A percentile compares a stretch with the other conserved stretches of the same genome.
Conservation (phyloP, 148 eudicot genomes). For the Beta vulgaris region DNA sequence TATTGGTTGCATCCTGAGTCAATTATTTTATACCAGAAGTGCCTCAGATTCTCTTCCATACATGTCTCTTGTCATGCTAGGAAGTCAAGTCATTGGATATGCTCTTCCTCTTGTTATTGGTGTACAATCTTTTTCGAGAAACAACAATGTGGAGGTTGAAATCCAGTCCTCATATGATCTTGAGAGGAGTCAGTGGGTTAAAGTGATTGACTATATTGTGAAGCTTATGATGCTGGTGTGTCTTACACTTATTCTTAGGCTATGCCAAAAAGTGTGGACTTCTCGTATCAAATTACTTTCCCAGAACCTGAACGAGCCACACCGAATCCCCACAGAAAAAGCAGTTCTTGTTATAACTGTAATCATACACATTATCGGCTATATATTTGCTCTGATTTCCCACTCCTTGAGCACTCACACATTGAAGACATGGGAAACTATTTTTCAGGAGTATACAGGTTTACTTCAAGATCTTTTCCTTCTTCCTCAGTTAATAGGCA, state of each 20-base stretch:
- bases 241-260: conserved; percentile 55
- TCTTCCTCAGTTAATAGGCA: conserved; percentile 80
- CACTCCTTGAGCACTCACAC: conserved; percentile 42
- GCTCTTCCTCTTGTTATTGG: conserved; percentile 66
- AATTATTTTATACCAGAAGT: conserved; percentile 46
- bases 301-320: conserved; percentile 44
- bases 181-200: conserved; percentile 47
- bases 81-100: conserved; percentile 82
- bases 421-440: conserved; percentile 56
- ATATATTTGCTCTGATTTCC: conserved; percentile 43
- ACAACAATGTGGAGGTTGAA: conserved; percentile 36
- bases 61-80: conserved; percentile 81
- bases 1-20: conserved; percentile 60
- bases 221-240: conserved; percentile 70
- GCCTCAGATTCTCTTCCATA: conserved; percentile 57
- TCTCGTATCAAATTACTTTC: conserved; percentile 53
- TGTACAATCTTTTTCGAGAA: conserved; percentile 52
- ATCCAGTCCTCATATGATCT: conserved; percentile 50
- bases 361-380: conserved; percentile 59
- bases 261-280: conserved; percentile 80
- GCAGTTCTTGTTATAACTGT: conserved; percentile 46
- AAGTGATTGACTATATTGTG: conserved; percentile 55
- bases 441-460: conserved; percentile 74
- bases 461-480: conserved; percentile 81
- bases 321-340: conserved; percentile 61